Base-by-base conservation (phyloP, 495 filamentous ascomycete species). In the Chaetomium tenue region DNA sequence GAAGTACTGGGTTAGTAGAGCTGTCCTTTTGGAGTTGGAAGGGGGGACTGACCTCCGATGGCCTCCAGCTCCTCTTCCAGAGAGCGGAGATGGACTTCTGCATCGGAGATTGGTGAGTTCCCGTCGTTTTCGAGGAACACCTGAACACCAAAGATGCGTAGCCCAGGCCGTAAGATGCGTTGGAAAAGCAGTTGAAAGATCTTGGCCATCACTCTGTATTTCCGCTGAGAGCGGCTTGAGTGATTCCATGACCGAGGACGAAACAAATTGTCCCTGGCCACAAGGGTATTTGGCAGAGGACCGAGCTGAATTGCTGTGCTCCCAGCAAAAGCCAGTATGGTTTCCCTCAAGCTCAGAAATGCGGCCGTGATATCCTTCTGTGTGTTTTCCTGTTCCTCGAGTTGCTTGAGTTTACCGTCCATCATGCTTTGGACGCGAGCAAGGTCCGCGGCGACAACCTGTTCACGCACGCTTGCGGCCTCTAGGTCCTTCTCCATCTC, bases 301-400 rank as follows among this genome's bases (percentile, higher is more conserved):
- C 67, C 46, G 5, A 39, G 26, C 20, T 51, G 53, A 33, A 53
- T 22, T 4, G 39, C 33, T 8, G 39, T 42, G 57, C 46, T 66
- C n/a, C 28, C 16, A 4, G 42, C 52, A n/a, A 67, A 64, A 30
- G 71, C 72, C 44, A 72, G 70, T 56, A 59, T 73, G 16, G 63
- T 61, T 8, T 74, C 72, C 50, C 70, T 68, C 18, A 59, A 42
- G 28, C 7, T 13, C 9, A 56, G 44, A 28, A 58, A 63, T 5
- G 42, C 42, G 8, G 25, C 5, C 4, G 3, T 50, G 30, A 58
- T 39, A 20, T n/a, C 18, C n/a, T 26, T 5, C 8, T 58, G 39
- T 9, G 39, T 12, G 25, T 55, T 20, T 18, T 37, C 18, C 12
- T 5, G 9, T 28, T n/a, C 13, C 26, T 37, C 28, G 11, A 11